Conservation (phyloP, 2,329 filamentous ascomycete genomes). For the Stachybotrys elegans region DNA sequence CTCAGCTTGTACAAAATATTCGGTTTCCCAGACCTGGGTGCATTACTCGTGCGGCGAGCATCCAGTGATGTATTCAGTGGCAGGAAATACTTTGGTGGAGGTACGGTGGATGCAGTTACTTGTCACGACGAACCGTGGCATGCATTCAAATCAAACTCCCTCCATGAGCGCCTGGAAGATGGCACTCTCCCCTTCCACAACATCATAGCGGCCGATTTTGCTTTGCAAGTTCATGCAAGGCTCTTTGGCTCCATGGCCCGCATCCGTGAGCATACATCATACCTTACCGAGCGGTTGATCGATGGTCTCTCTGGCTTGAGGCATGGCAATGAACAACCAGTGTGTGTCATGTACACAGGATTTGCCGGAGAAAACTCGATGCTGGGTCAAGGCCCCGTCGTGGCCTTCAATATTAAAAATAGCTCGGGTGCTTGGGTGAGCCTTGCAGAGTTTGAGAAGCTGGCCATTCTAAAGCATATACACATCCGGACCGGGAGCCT, state of each 20-base stretch:
- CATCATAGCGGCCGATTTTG: constrained; percentile 76
- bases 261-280: constrained; percentile 66
- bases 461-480: constrained; percentile 72
- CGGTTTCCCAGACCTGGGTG: constrained; percentile 88
- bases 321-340: constrained; percentile 63
- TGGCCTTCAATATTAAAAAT: constrained; percentile 79
- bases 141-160: constrained; percentile 61
- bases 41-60: constrained; percentile 72
- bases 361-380: constrained; percentile 12
- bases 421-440: constrained; percentile 69
- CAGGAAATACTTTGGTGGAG: constrained; percentile 85
- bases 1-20: constrained; percentile 98
- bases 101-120: constrained; percentile 87
- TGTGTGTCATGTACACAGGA: constrained; percentile 62
- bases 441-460: constrained; percentile 80
- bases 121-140: constrained; percentile 79
- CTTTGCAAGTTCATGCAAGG: constrained; percentile 61
- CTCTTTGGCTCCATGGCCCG: constrained; percentile 68
- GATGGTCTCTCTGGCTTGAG: constrained; percentile 51
- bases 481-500: constrained; percentile 84
- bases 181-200: constrained; percentile 87
- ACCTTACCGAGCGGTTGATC: constrained; percentile 56
- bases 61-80: constrained; percentile 58
- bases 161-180: constrained; percentile 85
- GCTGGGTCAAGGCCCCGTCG: constrained; percentile 61